phyloP scores from a whole-genome alignment of 2,329 filamentous ascomycete species.

The Diplodia corticola region DNA sequence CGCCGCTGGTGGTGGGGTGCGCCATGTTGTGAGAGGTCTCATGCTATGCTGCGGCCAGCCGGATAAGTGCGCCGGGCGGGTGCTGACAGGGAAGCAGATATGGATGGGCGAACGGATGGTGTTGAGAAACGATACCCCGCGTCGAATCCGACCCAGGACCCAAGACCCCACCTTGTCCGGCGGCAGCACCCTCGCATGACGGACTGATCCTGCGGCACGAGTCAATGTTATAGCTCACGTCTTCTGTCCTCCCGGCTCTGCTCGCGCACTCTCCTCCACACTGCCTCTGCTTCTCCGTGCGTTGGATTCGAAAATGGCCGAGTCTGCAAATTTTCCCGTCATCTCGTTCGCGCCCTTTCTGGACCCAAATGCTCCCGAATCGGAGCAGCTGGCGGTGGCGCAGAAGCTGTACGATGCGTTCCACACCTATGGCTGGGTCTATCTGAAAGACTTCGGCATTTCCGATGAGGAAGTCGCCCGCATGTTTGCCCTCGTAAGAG shows the following conservation, averaged over 20 bases:
- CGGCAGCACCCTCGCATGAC: conserved; percentile 12
- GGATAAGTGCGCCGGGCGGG: neutral
- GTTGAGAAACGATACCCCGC: conserved; percentile 8
- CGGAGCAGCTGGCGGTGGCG: conserved; percentile 65
- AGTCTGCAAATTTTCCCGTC: conserved; percentile 16
- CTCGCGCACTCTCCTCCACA: neutral
- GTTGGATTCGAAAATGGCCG: neutral
- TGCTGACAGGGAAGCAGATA: neutral
- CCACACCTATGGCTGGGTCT: conserved; percentile 84
- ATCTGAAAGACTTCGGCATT: conserved; percentile 78
- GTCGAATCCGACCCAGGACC: neutral
- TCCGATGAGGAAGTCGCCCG: conserved; percentile 57
- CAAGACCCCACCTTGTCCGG: conserved; percentile 3
- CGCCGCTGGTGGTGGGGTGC: neutral
- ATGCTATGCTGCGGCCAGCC: neutral
- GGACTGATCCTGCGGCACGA: neutral
- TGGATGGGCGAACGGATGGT: neutral
- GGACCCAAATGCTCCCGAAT: conserved; percentile 4
- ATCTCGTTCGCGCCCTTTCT: conserved; percentile 13
- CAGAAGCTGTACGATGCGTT: conserved; percentile 76
- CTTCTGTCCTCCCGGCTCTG: neutral
- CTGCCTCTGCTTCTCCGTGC: neutral
- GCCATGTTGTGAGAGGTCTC: neutral
- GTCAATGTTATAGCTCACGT: neutral
- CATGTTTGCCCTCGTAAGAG: conserved; percentile 54